A percentile compares a stretch with the other conserved stretches of the same genome.
These are phyloP conservation scores for Tulasnella sp. DNA, from an alignment of 768 basidiomycete species.

Conservation along the genomic window DNA sequence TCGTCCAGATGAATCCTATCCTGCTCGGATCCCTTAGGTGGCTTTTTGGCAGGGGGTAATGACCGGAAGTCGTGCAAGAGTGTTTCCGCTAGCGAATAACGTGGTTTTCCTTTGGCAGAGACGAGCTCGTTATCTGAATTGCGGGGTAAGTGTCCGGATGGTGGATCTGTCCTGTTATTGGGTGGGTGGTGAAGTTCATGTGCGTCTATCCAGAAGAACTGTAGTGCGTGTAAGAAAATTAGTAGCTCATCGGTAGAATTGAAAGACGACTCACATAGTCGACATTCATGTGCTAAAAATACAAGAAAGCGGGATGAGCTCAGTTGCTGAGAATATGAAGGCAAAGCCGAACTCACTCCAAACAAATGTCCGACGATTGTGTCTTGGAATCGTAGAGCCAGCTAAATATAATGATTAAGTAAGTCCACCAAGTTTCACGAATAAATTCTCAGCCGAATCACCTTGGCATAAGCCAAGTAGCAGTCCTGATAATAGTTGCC, in stretches of 20 bases:
- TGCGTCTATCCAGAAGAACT: slow-evolving; percentile 36
- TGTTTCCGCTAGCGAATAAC: slow-evolving; percentile 34
- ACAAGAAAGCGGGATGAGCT: neutral
- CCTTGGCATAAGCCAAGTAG: slow-evolving; percentile 13
- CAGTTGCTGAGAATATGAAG: slow-evolving; percentile 15
- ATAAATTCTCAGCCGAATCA: neutral
- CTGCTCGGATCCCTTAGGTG: slow-evolving; percentile 17
- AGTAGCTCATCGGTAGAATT: neutral
- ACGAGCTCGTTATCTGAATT: slow-evolving; percentile 13
- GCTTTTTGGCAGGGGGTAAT: slow-evolving; percentile 32
- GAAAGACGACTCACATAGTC: slow-evolving; percentile 32
- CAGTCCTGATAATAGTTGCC: slow-evolving; percentile 78
- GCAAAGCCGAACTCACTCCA: slow-evolving; percentile 43
- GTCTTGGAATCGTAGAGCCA: slow-evolving; percentile 74
- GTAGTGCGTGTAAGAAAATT: neutral
- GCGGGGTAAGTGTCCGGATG: slow-evolving; percentile 5
- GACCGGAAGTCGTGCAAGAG: slow-evolving; percentile 53
- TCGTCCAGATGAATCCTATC: slow-evolving; percentile 43
- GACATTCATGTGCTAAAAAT: slow-evolving; percentile 60
- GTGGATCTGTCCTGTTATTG: slow-evolving; percentile 1
- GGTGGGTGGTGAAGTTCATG: slow-evolving; percentile 23
- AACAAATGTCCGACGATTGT: slow-evolving; percentile 77
- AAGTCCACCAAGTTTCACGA: neutral
- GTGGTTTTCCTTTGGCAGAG: neutral
- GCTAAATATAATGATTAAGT: slow-evolving; percentile 24